These are phyloP conservation scores for Pelargonium cotyledonis DNA, from an alignment of 441 rosid genomes.

Conservation along the genomic window DNA sequence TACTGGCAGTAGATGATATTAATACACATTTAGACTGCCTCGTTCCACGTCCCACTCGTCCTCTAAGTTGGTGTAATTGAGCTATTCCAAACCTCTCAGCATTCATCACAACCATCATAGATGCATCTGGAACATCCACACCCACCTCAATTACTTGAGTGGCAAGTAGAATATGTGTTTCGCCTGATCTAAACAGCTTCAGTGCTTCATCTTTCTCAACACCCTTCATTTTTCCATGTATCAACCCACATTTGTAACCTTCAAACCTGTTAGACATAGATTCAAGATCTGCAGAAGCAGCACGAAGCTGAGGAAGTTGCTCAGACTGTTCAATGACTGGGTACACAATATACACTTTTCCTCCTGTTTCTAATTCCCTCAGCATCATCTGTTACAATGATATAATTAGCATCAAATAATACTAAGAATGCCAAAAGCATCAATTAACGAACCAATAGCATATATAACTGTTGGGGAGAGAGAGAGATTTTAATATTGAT, in stretches of 20 bases:
- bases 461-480: too few relatives aligned
- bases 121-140: conserved; percentile 90
- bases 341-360: conserved; percentile 74
- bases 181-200: conserved; percentile 68
- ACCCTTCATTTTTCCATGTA: conserved; percentile 88
- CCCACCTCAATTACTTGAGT: conserved; percentile 91
- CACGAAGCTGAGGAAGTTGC: conserved; percentile 88
- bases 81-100: conserved; percentile 95
- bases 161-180: conserved; percentile 67
- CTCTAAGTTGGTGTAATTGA: conserved; percentile 89
- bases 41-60: conserved; percentile 75
- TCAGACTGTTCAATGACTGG: conserved; percentile 88
- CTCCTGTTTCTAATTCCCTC: conserved; percentile 63
- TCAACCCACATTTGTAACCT: conserved; percentile 61
- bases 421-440: too few relatives aligned
- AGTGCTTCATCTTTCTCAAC: conserved; percentile 75
- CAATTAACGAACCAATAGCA: too few relatives aligned
- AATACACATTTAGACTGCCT: conserved; percentile 70
- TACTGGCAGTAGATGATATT: conserved; percentile 43
- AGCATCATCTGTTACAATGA: conserved; percentile 59
- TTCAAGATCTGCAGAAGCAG: conserved; percentile 74
- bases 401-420: conserved; percentile 12
- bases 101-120: conserved; percentile 96
- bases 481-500: too few relatives aligned
- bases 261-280: conserved; percentile 46